phyloP scores from a whole-genome alignment of 2,329 filamentous ascomycete species.

The Chaetomiaceae sp. region DNA sequence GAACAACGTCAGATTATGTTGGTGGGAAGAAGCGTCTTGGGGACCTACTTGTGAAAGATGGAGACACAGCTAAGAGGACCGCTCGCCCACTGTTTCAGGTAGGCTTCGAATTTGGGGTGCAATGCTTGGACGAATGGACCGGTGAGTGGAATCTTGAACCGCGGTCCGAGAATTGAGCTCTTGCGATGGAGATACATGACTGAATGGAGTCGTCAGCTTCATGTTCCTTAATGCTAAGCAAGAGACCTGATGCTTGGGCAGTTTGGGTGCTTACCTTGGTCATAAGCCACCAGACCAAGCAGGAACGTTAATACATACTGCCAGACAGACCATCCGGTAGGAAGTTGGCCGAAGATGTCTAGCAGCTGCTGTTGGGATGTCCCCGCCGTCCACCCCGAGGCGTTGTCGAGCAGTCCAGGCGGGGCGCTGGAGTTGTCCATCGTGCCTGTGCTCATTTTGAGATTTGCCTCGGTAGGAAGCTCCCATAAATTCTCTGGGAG shows the following conservation, averaged over 20 bases:
- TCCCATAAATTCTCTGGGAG: too few species aligned
- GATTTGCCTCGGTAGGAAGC: neutral
- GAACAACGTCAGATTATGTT: neutral
- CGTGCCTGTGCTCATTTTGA: neutral
- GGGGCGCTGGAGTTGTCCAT: neutral
- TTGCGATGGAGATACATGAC: slow-evolving; percentile 59
- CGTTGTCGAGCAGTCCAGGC: neutral
- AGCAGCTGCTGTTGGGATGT: neutral
- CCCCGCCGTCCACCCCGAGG: slow-evolving; percentile 2
- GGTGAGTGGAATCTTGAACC: slow-evolving; percentile 63
- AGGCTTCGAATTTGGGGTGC: slow-evolving; percentile 67
- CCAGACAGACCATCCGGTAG: slow-evolving; percentile 23
- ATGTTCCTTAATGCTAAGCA: neutral
- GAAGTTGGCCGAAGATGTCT: neutral
- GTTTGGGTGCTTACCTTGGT: slow-evolving; percentile 33
- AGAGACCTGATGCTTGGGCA: too few species aligned
- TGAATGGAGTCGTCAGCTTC: slow-evolving; percentile 28
- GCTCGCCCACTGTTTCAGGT: slow-evolving; percentile 72
- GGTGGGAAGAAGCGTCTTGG: slow-evolving; percentile 46
- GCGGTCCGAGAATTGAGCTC: slow-evolving; percentile 58
- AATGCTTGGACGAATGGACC: slow-evolving; percentile 74
- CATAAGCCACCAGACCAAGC: slow-evolving; percentile 35
- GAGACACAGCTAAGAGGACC: slow-evolving; percentile 78
- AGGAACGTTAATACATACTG: slow-evolving; percentile 33
- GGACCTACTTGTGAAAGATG: slow-evolving; percentile 80